These are phyloP conservation scores for Ceratopteris richardii DNA, from an alignment of 75 land plant genomes.

Conservation along the genomic window DNA sequence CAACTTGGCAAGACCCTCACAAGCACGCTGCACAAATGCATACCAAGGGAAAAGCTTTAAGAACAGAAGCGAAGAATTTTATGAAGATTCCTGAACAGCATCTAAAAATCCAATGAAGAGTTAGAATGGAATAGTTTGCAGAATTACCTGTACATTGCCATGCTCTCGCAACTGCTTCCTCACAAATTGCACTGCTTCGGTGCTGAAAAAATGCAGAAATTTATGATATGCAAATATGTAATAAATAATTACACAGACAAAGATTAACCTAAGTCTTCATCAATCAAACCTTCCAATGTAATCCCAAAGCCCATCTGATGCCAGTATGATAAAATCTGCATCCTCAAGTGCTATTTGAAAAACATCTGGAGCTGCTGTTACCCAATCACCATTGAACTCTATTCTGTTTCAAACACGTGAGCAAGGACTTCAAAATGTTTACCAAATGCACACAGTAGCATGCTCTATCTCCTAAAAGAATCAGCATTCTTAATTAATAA, in stretches of 20 bases:
- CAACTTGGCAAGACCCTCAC: slow-evolving; percentile 69
- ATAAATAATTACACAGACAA: no score
- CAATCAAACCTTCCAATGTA: slow-evolving; percentile 64
- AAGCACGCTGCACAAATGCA: slow-evolving; percentile 54
- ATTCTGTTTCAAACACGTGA: slow-evolving; percentile 31
- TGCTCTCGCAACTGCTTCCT: slow-evolving; percentile 70
- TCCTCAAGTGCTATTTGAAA: slow-evolving; percentile 53
- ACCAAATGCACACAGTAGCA: no score
- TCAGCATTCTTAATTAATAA: no score
- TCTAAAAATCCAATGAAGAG: no score
- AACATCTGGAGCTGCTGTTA: slow-evolving; percentile 70
- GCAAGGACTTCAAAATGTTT: slow-evolving; percentile 2
- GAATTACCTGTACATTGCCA: slow-evolving; percentile 77
- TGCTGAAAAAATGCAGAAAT: slow-evolving; percentile 60
- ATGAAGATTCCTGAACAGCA: no score
- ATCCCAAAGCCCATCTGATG: slow-evolving; percentile 99
- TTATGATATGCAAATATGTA: no score
- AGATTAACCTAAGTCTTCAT: background rate
- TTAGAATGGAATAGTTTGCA: slow-evolving; percentile 1
- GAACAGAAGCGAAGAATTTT: no score
- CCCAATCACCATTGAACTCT: slow-evolving; percentile 69
- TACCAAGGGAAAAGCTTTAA: slow-evolving; percentile 3
- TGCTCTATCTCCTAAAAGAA: background rate
- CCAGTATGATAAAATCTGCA: slow-evolving; percentile 71
- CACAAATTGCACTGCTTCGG: slow-evolving; percentile 75